A percentile compares a stretch with the other conserved stretches of the same genome.
These are phyloP conservation scores for Aspergillus tamarii DNA, from an alignment of 2,329 filamentous ascomycete species.

Conservation along the genomic window DNA sequence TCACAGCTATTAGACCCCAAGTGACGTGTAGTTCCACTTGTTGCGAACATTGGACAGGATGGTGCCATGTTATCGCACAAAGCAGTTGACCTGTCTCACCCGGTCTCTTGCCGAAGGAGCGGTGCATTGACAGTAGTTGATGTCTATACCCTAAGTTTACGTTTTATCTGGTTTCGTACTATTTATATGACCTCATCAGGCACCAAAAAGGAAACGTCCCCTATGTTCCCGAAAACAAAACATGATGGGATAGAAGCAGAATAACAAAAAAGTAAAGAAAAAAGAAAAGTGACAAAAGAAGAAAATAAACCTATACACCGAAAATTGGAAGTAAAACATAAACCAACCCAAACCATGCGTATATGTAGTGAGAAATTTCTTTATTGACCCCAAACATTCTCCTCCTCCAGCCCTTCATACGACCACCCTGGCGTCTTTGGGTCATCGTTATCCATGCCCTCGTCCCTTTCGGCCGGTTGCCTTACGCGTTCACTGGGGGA, in stretches of 20 bases:
- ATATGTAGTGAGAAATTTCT: neutral
- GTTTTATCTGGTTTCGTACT: neutral
- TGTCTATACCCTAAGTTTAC: conserved; percentile 4
- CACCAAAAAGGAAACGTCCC: neutral
- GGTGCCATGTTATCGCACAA: neutral
- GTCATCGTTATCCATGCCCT: conserved; percentile 16
- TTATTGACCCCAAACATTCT: conserved; percentile 40
- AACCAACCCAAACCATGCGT: neutral
- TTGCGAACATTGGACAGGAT: neutral
- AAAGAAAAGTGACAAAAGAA: neutral
- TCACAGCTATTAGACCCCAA: neutral
- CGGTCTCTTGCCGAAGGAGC: neutral
- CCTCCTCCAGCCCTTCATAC: conserved; percentile 41
- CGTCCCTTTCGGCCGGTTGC: conserved; percentile 8
- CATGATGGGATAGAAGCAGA: neutral
- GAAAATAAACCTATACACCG: neutral
- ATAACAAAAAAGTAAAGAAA: neutral
- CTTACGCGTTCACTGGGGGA: neutral
- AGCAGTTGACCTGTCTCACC: neutral
- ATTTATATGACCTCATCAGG: conserved; percentile 2
- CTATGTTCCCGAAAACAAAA: neutral
- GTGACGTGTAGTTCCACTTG: neutral
- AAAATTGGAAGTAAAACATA: neutral
- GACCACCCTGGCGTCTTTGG: conserved; percentile 24
- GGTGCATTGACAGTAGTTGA: neutral